phyloP scores from a whole-genome alignment of 176 grass and related monocot species.

The Tillandsia leiboldiana region DNA sequence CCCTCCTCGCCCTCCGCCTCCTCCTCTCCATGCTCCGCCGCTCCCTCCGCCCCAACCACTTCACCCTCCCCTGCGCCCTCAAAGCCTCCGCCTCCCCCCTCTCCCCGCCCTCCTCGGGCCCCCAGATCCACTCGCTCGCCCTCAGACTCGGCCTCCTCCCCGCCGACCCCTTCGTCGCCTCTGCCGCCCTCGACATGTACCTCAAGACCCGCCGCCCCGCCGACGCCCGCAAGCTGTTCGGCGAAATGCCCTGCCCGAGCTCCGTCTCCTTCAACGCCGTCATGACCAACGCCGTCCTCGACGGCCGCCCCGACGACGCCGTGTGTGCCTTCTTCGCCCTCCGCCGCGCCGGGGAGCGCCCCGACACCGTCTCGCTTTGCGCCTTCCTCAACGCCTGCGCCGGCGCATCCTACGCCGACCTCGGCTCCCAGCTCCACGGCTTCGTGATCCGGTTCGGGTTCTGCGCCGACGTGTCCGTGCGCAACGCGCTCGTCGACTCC shows the following conservation, averaged over 20 bases:
- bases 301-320: constrained; percentile 40
- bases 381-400: constrained; percentile 73
- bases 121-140: constrained; percentile 31
- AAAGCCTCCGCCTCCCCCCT: constrained; percentile 41
- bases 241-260: constrained; percentile 57
- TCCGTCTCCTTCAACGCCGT: constrained; percentile 63
- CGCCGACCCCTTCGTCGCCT: constrained; percentile 50
- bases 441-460: constrained; percentile 40
- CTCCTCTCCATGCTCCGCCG: constrained; percentile 53
- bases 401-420: constrained; percentile 16
- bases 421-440: constrained; percentile 54
- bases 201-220: constrained; percentile 44
- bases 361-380: constrained; percentile 43
- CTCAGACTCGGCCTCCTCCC: constrained; percentile 38
- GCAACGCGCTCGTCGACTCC: constrained; percentile 65
- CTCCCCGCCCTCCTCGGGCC: neutral
- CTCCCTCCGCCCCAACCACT: constrained; percentile 70
- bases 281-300: constrained; percentile 54
- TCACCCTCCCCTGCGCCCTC: constrained; percentile 67
- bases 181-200: constrained; percentile 73
- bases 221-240: constrained; percentile 45
- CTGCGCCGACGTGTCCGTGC: constrained; percentile 33
- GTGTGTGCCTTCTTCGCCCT: constrained; percentile 45
- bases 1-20: constrained; percentile 36
- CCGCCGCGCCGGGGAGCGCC: constrained; percentile 25